phyloP scores from a whole-genome alignment of 345 rosid species.

The Luvunga scandens region DNA sequence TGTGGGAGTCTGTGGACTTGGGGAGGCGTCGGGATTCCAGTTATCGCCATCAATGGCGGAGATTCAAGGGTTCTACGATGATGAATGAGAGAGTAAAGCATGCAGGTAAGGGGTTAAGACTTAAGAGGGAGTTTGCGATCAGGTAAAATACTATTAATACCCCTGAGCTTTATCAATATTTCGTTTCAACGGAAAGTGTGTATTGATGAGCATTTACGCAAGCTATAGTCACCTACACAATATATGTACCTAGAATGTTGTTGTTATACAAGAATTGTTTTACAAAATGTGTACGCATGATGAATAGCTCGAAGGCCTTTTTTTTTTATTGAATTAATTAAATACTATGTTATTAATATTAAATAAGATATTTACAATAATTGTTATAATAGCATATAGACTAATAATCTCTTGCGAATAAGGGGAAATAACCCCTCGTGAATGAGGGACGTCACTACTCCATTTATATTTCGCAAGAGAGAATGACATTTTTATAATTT shows the following conservation, averaged over 20 bases:
- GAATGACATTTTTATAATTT: too few species aligned
- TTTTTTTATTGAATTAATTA: too few species aligned
- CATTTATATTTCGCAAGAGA: too few species aligned
- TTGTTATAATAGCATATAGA: too few species aligned
- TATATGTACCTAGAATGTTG: too few species aligned
- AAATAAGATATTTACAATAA: too few species aligned
- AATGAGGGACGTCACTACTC: too few species aligned
- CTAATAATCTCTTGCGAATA: too few species aligned
- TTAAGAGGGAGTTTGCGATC: neutral
- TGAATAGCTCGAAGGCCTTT: neutral
- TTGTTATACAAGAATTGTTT: too few species aligned
- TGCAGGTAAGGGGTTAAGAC: neutral
- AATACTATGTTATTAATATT: too few species aligned
- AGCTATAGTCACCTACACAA: neutral
- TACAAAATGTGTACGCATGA: neutral
- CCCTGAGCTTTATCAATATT: neutral
- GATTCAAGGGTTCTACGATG: neutral
- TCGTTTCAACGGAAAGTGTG: neutral
- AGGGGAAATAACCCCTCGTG: too few species aligned
- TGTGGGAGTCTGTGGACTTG: constrained; percentile 56
- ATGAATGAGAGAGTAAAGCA: neutral
- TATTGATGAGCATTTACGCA: neutral
- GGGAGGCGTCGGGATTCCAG: constrained; percentile 32
- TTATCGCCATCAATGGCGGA: constrained; percentile 50
- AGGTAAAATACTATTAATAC: neutral